phyloP scores from a whole-genome alignment of 2,329 filamentous ascomycete genomes.

The Fusarium hostae region DNA sequence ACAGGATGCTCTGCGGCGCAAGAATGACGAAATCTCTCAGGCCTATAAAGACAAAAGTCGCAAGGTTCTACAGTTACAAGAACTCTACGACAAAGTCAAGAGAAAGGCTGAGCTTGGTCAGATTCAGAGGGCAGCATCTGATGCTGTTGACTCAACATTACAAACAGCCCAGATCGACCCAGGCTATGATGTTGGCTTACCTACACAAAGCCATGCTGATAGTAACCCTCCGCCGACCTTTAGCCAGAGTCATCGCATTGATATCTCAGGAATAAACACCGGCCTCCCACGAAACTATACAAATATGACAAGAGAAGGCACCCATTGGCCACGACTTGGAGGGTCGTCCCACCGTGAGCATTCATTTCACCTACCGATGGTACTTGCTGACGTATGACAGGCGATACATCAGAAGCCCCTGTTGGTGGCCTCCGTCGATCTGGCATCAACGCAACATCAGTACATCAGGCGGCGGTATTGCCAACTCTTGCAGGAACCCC shows the following conservation, averaged over 20 bases:
- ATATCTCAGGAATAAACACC: constrained; percentile 34
- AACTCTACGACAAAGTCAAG: constrained; percentile 71
- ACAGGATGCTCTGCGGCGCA: constrained; percentile 71
- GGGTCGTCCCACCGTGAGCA: constrained; percentile 27
- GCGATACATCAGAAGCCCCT: constrained; percentile 8
- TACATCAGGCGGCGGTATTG: constrained; percentile 6
- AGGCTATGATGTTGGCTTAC: constrained; percentile 8
- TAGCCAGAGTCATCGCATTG: constrained; percentile 26
- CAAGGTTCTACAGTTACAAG: constrained; percentile 75
- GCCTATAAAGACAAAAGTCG: constrained; percentile 77
- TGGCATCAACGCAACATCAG: constrained; percentile 12
- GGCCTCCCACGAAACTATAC: constrained; percentile 20
- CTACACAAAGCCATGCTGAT: background rate
- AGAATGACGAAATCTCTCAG: constrained; percentile 76
- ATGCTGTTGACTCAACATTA: constrained; percentile 51
- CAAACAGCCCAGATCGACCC: constrained; percentile 27
- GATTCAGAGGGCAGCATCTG: constrained; percentile 64
- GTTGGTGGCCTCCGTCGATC: constrained; percentile 19
- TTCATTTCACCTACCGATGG: background rate
- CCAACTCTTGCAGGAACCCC: constrained; percentile 18
- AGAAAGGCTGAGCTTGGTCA: constrained; percentile 64
- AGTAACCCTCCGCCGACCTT: constrained; percentile 10
- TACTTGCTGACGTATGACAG: constrained; percentile 25
- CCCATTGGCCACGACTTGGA: constrained; percentile 31
- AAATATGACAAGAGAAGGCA: constrained; percentile 20